Conservation (phyloP, 208 protist genomes). For the Acanthamoeba divionensis region DNA sequence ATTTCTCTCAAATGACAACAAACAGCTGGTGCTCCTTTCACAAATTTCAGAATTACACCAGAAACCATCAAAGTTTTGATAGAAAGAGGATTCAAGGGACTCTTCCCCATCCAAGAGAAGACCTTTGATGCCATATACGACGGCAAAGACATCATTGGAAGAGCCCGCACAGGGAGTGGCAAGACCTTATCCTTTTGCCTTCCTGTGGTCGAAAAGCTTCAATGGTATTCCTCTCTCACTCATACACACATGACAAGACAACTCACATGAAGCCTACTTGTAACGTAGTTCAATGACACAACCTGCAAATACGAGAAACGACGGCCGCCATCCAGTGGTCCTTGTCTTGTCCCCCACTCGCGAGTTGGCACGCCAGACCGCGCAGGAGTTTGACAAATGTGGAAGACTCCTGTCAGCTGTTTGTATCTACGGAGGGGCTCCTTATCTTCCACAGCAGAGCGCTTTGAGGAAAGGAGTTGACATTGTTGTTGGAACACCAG, state of each 20-base stretch:
- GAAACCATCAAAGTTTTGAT: neutral
- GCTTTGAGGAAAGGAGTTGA: neutral
- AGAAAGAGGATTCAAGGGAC: neutral
- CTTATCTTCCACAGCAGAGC: slow-evolving; percentile 47
- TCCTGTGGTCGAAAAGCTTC: slow-evolving; percentile 62
- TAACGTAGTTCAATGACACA: neutral
- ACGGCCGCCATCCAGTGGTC: neutral
- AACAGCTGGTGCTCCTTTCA: neutral
- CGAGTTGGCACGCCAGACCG: slow-evolving; percentile 74
- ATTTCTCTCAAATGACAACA: neutral
- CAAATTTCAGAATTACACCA: neutral
- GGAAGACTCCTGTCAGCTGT: neutral
- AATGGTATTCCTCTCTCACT: neutral
- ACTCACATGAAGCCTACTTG: neutral
- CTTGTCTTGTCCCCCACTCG: slow-evolving; percentile 77
- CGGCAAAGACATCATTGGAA: slow-evolving; percentile 60
- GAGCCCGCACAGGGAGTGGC: slow-evolving; percentile 69
- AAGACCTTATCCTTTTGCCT: slow-evolving; percentile 73
- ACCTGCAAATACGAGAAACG: neutral
- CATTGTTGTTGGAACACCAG: slow-evolving; percentile 44
- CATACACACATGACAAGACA: neutral
- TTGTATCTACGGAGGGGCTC: slow-evolving; percentile 43
- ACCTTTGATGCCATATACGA: no score
- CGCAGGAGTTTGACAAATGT: slow-evolving; percentile 46
- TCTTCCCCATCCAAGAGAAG: slow-evolving; percentile 31